phyloP scores from a whole-genome alignment of 1,139 yeast species.

The Yamadazyma blattariae region DNA sequence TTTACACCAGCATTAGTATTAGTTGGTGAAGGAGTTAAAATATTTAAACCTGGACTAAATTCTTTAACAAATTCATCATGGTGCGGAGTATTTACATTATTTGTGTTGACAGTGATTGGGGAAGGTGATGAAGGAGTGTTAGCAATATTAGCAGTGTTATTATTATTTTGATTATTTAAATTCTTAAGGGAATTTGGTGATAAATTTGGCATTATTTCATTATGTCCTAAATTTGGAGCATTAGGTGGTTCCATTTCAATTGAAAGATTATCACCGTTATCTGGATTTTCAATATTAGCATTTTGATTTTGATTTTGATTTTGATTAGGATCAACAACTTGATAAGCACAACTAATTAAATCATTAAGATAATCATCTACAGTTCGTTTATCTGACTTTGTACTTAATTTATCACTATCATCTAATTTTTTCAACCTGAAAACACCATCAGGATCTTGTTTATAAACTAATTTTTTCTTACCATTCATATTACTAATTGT shows the following conservation, averaged over 20 bases:
- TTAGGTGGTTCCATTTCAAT: background rate
- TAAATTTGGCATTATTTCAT: background rate
- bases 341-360: conserved; percentile 25
- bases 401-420: conserved; percentile 14
- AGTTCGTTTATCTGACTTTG: conserved; percentile 16
- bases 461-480: conserved; percentile 32
- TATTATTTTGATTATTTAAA: background rate
- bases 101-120: background rate
- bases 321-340: conserved; percentile 16
- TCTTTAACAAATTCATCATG: conserved; percentile 1
- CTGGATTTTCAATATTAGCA: background rate
- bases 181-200: background rate
- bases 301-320: background rate
- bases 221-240: background rate
- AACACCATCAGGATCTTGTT: conserved; percentile 43
- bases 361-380: conserved; percentile 32
- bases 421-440: conserved; percentile 35
- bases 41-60: conserved; percentile 6
- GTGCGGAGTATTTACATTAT: background rate
- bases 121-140: too few relatives aligned
- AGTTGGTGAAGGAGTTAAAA: conserved; percentile 3
- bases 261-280: background rate
- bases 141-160: background rate
- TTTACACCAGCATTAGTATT: background rate
- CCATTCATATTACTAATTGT: too few relatives aligned